phyloP scores from a whole-genome alignment of 345 rosid genomes.

The Hypericum androsaemum region DNA sequence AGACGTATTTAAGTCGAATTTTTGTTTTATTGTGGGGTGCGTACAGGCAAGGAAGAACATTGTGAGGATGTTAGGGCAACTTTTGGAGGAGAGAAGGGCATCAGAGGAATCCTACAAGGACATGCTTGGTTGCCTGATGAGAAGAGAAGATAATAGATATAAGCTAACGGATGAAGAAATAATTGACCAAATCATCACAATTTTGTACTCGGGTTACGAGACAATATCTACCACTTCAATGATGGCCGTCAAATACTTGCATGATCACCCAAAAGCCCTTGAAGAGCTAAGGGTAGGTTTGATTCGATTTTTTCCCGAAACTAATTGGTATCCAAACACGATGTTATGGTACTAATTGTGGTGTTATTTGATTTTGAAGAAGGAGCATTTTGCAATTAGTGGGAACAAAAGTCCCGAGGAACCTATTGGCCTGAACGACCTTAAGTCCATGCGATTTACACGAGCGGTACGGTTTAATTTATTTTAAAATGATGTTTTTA shows the following conservation, averaged over 20 bases:
- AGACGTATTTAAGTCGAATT: too few species aligned
- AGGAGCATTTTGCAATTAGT: slow-evolving; percentile 66
- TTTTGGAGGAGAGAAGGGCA: slow-evolving; percentile 48
- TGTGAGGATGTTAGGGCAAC: slow-evolving; percentile 26
- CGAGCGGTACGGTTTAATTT: slow-evolving; percentile 53
- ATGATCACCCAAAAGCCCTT: slow-evolving; percentile 62
- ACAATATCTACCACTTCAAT: slow-evolving; percentile 71
- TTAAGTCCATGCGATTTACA: slow-evolving; percentile 73
- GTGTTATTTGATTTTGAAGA: slow-evolving; percentile 23
- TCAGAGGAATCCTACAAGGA: slow-evolving; percentile 36
- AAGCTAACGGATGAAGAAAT: slow-evolving; percentile 53
- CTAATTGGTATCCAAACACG: background rate
- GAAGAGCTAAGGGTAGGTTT: slow-evolving; percentile 52
- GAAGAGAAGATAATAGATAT: slow-evolving; percentile 34
- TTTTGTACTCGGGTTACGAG: slow-evolving; percentile 70
- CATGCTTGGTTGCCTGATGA: slow-evolving; percentile 54
- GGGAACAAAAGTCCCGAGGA: slow-evolving; percentile 50
- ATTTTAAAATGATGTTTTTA: background rate
- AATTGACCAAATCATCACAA: slow-evolving; percentile 58
- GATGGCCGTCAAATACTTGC: slow-evolving; percentile 76
- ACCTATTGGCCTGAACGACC: slow-evolving; percentile 53
- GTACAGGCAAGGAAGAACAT: slow-evolving; percentile 50
- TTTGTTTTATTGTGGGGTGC: background rate
- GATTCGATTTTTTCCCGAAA: background rate
- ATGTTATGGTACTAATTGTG: background rate